These are phyloP conservation scores for Botryobasidium botryosum DNA, from an alignment of 768 basidiomycete genomes.

Conservation along the genomic window DNA sequence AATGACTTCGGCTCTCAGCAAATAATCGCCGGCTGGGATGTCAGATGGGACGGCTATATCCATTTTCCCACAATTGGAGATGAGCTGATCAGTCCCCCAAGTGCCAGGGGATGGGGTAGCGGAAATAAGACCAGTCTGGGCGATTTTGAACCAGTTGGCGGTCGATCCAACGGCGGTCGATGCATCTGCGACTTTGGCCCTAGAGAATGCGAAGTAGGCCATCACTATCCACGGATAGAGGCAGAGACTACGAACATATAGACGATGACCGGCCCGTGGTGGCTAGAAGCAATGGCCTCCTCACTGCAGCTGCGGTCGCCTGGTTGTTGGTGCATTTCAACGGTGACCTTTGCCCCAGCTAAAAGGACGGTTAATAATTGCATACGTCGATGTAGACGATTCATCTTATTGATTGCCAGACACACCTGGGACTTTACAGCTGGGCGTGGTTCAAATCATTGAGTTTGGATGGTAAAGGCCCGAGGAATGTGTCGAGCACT, in stretches of 20 bases:
- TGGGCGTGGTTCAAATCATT: neutral
- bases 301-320: slow-evolving; percentile 28
- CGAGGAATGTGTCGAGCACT: neutral
- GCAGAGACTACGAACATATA: slow-evolving; percentile 21
- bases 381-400: neutral
- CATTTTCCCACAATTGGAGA: neutral
- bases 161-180: slow-evolving; percentile 27
- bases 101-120: slow-evolving; percentile 28
- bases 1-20: slow-evolving; percentile 4
- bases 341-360: slow-evolving; percentile 32
- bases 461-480: neutral
- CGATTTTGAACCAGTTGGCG: slow-evolving; percentile 35
- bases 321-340: slow-evolving; percentile 40
- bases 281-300: slow-evolving; percentile 35
- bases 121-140: slow-evolving; percentile 32
- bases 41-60: slow-evolving; percentile 4
- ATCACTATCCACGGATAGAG: neutral
- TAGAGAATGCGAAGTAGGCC: neutral
- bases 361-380: neutral
- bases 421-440: neutral
- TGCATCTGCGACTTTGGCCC: slow-evolving; percentile 30
- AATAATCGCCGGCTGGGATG: slow-evolving; percentile 6
- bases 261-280: slow-evolving; percentile 32
- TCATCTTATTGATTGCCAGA: neutral
- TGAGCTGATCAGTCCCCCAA: slow-evolving; percentile 22